Evolutionary conservation across 306 rosid genomes (phyloP).

Genomic region (Dalbergia cochinchinensis): DNA sequence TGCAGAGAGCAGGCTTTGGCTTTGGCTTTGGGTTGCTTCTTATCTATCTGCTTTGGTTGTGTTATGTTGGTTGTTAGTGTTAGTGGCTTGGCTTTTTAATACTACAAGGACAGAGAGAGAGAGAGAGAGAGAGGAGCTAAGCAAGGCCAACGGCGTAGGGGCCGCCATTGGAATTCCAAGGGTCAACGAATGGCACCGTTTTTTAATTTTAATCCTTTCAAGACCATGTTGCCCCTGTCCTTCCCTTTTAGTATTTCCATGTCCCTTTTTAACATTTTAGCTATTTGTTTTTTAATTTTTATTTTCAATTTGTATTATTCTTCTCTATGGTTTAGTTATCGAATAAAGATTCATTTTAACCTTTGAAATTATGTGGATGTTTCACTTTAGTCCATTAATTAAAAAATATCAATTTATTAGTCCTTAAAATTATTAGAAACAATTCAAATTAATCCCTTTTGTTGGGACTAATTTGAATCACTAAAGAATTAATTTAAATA

Average conservation of each 20-base stretch:
- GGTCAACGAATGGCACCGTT: constrained; percentile 72
- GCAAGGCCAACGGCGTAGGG: constrained; percentile 98
- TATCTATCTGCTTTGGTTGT: constrained; percentile 59
- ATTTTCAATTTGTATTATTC: too few species aligned
- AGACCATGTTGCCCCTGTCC: constrained; percentile 63
- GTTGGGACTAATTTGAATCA: too few species aligned
- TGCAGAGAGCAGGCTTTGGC: constrained; percentile 46
- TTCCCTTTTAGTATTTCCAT: constrained; percentile 36
- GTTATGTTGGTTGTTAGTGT: constrained; percentile 61
- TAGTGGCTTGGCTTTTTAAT: constrained; percentile 62
- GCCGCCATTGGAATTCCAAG: constrained; percentile 80
- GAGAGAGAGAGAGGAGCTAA: constrained; percentile 24
- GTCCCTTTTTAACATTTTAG: constrained; percentile 28
- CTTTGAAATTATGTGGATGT: too few species aligned
- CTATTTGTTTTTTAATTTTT: not conserved
- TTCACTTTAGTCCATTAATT: too few species aligned
- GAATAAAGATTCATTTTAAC: too few species aligned
- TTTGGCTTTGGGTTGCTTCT: constrained; percentile 37
- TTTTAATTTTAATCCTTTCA: constrained; percentile 22
- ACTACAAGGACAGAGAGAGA: constrained; percentile 38
- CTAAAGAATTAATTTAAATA: too few species aligned
- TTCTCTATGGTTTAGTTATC: too few species aligned
- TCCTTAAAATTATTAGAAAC: too few species aligned
- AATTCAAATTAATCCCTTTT: too few species aligned
- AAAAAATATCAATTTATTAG: too few species aligned